Evolutionary conservation across 768 basidiomycete species (phyloP), one percentile per base, ranked within the genome.

Genomic region (Termitomyces sp.): DNA sequence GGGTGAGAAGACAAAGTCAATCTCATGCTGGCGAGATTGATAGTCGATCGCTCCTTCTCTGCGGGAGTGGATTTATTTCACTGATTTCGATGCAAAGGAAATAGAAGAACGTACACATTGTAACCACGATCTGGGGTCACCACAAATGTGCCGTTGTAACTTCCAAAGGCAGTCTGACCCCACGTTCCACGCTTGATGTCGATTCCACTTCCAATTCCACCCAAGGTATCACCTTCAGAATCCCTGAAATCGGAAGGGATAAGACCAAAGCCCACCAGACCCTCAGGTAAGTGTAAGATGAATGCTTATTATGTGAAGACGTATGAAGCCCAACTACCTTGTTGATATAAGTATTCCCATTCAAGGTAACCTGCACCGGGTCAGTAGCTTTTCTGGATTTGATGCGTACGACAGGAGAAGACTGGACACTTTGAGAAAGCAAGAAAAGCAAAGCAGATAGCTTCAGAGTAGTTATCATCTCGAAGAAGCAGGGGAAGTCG

Each of bases 151-250:
- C 81, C 81, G 0, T 68, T 66, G 61, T 69, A 81, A 1, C 66
- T 68, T 11, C 75, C 77, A 54, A 73, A 60, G 21, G 58, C 40
- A 3, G 57, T 48, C 11, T 54, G 46, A 12, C 58, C 60, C 72
- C 79, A 84, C 4, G 80, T 76, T 5, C 77, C 76, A 7, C 57
- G 69, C 67, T 84, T 78, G 54, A 87, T 60, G 2, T 82, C 76
- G 26, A 85, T 83, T 2, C 81, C 83, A 55, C 82, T 83, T 14
- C 84, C 84, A 24, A 85, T 75, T 6, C 83, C 83, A 21, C 85
- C 85, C 6, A 85, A 56, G 0, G 83, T 84, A 59, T 85, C 80
- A 1, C 79, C 80, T 1, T 78, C 81, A 0, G 80, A 81, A 38
- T 85, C 83, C 4, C 59, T 71, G 58, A 78, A 76, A 62, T 82